Base-by-base conservation (phyloP, 1,284 basidiomycete species). In the Pholiota adiposa region DNA sequence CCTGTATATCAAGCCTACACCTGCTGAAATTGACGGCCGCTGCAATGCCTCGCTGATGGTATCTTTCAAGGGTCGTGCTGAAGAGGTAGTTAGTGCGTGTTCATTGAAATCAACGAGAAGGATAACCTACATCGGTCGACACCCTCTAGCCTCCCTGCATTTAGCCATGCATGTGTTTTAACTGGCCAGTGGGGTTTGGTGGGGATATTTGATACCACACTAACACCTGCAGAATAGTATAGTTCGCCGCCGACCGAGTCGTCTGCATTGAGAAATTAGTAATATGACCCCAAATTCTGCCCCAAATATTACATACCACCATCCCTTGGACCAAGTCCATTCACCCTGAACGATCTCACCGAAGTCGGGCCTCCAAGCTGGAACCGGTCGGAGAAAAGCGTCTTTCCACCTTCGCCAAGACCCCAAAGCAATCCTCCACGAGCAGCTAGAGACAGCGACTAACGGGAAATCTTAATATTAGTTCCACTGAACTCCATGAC, bases 351-450 rank as follows among this genome's bases (percentile, higher is more conserved):
- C 62, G 91, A 90, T 25, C 97, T 82, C 2, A 99, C 82, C 51
- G 87, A 93, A n/a, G 91, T 88, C 0, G 97, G 96, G 0, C 97
- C 97, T 27, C 97, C 97, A 0, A 98, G 83, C 67, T 97, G 96
- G 72, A 96, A 97, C 4, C 94, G 86, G 74, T 99, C 97, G 34
- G 83, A 86, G 70, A 93, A 91, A 52, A 83, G 81, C 25, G 85
- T 78, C 14, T 50, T 68, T 63, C 14, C 73, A 70, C 29, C 58
- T 36, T 54, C 59, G 46, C 49, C 61, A 4, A 91, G 69, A 33
- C 83, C 80, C 70, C 83, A 84, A 3, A 94, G 73, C 19, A 89
- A 60, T 4, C 93, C 93, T 0, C 82, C 75, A 18, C 85, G 83
- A 3, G 83, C 82, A 2, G 87, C 82, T 4, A 92, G 72, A 0